Percentiles rank a stretch among this genome's conserved stretches.
Conservation (phyloP, 1,139 yeast genomes). For the Debaryomyces udenii region DNA sequence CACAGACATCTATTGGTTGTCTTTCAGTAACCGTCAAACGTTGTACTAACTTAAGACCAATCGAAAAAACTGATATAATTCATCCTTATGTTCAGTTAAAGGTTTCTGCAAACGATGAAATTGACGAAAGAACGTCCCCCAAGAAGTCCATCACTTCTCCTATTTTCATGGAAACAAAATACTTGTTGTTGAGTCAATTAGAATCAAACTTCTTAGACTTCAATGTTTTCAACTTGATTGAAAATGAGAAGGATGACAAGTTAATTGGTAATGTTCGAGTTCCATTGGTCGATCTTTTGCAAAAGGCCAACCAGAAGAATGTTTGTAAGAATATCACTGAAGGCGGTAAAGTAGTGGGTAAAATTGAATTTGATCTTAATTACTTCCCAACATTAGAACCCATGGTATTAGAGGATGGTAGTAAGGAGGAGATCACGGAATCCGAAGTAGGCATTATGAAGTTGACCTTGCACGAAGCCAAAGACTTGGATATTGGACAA, state of each 20-base stretch:
- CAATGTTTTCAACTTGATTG: slow-evolving; percentile 53
- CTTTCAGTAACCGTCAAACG: slow-evolving; percentile 63
- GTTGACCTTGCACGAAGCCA: slow-evolving; percentile 71
- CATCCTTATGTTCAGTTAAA: slow-evolving; percentile 63
- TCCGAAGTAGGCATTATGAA: slow-evolving; percentile 73
- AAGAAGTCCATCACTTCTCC: slow-evolving; percentile 61
- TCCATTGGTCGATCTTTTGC: slow-evolving; percentile 61
- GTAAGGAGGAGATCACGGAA: slow-evolving; percentile 51
- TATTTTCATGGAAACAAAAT: slow-evolving; percentile 65
- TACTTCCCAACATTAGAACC: slow-evolving; percentile 64
- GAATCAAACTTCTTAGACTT: slow-evolving; percentile 58
- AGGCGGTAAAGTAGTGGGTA: slow-evolving; percentile 63
- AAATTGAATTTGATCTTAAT: slow-evolving; percentile 59
- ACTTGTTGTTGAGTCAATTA: slow-evolving; percentile 58
- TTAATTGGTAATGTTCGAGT: slow-evolving; percentile 60
- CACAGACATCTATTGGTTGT: slow-evolving; percentile 69
- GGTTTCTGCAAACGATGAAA: slow-evolving; percentile 47
- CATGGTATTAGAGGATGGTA: slow-evolving; percentile 51
- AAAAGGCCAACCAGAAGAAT: slow-evolving; percentile 44
- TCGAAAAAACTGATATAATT: slow-evolving; percentile 44
- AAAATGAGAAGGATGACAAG: slow-evolving; percentile 56
- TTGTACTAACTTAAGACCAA: slow-evolving; percentile 50
- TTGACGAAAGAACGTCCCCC: slow-evolving; percentile 55
- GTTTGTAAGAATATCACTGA: slow-evolving; percentile 41
- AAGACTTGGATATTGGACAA: slow-evolving; percentile 63